A percentile compares a stretch with the other conserved stretches of the same genome.
Conservation (phyloP, 306 rosid species). For the Astragalus glycyphyllos region DNA sequence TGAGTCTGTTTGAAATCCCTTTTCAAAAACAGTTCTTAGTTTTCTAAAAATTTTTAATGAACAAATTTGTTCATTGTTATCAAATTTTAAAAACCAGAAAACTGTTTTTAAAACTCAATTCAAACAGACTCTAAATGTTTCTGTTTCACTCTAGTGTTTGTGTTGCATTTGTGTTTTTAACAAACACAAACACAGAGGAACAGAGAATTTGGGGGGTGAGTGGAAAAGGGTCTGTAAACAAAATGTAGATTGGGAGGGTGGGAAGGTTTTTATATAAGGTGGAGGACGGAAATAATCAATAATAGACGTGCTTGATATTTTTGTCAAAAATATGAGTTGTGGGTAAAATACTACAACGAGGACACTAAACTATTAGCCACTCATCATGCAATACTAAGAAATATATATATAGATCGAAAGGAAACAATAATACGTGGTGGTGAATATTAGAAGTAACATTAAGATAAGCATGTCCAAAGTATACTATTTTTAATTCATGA, state of each 20-base stretch:
- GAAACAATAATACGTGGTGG: neutral
- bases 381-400: neutral
- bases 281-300: neutral
- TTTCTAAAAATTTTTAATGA: too few species aligned
- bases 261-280: neutral
- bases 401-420: neutral
- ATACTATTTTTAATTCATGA: slow-evolving; percentile 1
- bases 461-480: neutral
- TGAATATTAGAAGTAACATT: neutral
- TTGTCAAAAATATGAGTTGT: neutral
- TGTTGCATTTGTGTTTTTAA: neutral
- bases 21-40: too few species aligned
- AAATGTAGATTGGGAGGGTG: too few species aligned
- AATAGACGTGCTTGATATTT: slow-evolving; percentile 17
- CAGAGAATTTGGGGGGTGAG: neutral
- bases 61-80: too few species aligned
- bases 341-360: neutral
- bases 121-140: too few species aligned
- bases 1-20: too few species aligned
- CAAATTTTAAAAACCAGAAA: too few species aligned
- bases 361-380: slow-evolving; percentile 14
- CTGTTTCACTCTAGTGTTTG: slow-evolving; percentile 23
- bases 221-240: neutral
- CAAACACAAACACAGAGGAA: slow-evolving; percentile 26
- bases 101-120: too few species aligned